Evolutionary conservation across 129 eudicot species (phyloP).

Genomic region (Smallanthus sonchifolius): DNA sequence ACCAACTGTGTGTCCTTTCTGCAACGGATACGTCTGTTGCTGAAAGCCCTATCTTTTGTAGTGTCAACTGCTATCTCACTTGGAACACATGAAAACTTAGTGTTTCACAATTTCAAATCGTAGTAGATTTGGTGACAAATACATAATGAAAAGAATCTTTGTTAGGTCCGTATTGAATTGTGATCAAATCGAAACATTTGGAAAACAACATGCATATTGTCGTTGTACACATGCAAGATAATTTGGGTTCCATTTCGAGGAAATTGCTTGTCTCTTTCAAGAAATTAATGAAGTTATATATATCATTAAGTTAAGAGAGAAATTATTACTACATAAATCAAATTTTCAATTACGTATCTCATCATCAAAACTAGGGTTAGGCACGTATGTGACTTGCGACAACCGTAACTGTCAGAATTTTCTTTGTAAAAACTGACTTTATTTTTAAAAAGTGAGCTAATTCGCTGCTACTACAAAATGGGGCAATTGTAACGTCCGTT

Average conservation of each 20-base stretch:
- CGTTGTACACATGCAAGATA: background rate
- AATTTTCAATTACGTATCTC: background rate
- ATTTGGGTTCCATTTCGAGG: background rate
- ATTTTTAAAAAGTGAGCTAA: too few species aligned
- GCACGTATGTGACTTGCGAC: too few species aligned
- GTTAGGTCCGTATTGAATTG: background rate
- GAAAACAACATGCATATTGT: background rate
- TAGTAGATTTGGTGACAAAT: background rate
- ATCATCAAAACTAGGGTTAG: background rate
- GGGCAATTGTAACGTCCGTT: too few species aligned
- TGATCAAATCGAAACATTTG: background rate
- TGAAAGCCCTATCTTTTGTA: too few species aligned
- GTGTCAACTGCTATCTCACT: too few species aligned
- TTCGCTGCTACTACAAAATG: too few species aligned
- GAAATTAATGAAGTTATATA: background rate
- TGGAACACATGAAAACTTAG: background rate
- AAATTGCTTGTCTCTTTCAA: background rate
- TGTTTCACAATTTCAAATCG: background rate
- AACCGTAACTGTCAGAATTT: too few species aligned
- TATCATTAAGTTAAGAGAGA: background rate
- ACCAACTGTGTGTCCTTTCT: too few species aligned
- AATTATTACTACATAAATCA: too few species aligned
- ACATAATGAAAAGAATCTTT: background rate
- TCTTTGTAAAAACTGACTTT: too few species aligned
- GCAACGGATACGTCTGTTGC: too few species aligned